Base-by-base conservation (phyloP, 2,329 filamentous ascomycete species). In the Rutstroemia sydowiana region DNA sequence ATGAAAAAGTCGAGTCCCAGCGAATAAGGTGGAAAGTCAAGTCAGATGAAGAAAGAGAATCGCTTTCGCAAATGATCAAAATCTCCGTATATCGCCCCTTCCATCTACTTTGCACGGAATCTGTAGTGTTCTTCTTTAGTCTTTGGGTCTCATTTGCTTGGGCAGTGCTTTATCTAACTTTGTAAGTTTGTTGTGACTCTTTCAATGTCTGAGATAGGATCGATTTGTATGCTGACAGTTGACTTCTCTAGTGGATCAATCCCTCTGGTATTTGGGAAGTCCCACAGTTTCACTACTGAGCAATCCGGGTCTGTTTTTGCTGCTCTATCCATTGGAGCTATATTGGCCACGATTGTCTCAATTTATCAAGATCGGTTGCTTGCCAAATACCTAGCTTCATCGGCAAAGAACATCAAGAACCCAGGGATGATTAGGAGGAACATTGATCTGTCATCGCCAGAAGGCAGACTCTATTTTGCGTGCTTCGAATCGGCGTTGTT, bases 111-210 rank as follows among this genome's bases (percentile, higher is more conserved):
- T 71, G 84, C 58, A 90, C 86, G 0, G 87, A 91, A 59, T 84
- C 86, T 0, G 83, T 89, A 9, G 85, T 91, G 13, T 89, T 90
- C 69, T 89, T 81, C 72, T 96, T 96, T 71, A 89, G 85, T 0
- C 74, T 95, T 0, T 96, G 91, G 91, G 85, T 90, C 1, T 78
- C 88, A 0, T 96, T 96, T 67, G 84, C 84, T 18, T 96, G 91
- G 91, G 89, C 86, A 0, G 79, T 95, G 0, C 77, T 96, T 0
- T 96, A 95, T 67, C 73, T 95, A 16, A 88, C 86, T 11, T 92
- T 95, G 48, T 51, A 39, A 51, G 48, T 46, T 20, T 18, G 18
- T 6, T 11, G 16, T 11, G 20, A 3, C 18, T 11, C 9, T 31
- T n/a, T n/a, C n/a, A n/a, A 10, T 2, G 2, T 23, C 10, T 40